phyloP scores from a whole-genome alignment of 306 rosid genomes.

The Dicorynia guianensis region DNA sequence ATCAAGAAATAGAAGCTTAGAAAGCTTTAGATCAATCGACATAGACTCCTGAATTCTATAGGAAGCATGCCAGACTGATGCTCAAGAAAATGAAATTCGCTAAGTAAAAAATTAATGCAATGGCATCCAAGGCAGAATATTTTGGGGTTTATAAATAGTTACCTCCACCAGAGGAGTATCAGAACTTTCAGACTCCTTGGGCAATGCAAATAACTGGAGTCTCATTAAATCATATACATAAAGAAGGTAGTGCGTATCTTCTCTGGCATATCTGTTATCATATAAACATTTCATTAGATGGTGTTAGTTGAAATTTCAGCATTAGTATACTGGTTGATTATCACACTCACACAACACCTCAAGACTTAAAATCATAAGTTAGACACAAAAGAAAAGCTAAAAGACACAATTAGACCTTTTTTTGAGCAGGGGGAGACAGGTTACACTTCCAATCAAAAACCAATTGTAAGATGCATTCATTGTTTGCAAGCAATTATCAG shows the following conservation, averaged over 20 bases:
- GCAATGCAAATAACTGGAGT: slow-evolving; percentile 58
- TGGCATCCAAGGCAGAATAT: background rate
- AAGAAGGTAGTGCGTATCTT: slow-evolving; percentile 94
- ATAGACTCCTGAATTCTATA: slow-evolving; percentile 14
- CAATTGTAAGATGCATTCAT: no score
- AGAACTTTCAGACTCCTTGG: slow-evolving; percentile 69
- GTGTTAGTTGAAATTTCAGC: slow-evolving; percentile 27
- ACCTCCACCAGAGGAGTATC: slow-evolving; percentile 83
- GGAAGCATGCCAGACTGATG: slow-evolving; percentile 14
- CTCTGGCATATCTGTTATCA: slow-evolving; percentile 89
- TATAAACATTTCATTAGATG: slow-evolving; percentile 49
- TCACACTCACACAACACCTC: slow-evolving; percentile 34
- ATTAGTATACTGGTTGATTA: background rate
- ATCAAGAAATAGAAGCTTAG: background rate
- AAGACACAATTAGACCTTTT: background rate
- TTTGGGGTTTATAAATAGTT: slow-evolving; percentile 7
- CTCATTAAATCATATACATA: slow-evolving; percentile 86
- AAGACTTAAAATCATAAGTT: slow-evolving; percentile 14
- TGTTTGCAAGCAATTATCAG: no score
- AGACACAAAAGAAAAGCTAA: background rate
- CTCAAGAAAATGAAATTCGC: slow-evolving; percentile 22
- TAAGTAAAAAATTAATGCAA: slow-evolving; percentile 8
- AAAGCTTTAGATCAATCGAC: slow-evolving; percentile 19
- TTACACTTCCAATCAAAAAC: no score
- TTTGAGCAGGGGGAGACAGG: background rate